Percentiles rank a stretch among this genome's conserved stretches.
Conservation (phyloP, 2,329 filamentous ascomycete species). For the Penicillium thymicola region DNA sequence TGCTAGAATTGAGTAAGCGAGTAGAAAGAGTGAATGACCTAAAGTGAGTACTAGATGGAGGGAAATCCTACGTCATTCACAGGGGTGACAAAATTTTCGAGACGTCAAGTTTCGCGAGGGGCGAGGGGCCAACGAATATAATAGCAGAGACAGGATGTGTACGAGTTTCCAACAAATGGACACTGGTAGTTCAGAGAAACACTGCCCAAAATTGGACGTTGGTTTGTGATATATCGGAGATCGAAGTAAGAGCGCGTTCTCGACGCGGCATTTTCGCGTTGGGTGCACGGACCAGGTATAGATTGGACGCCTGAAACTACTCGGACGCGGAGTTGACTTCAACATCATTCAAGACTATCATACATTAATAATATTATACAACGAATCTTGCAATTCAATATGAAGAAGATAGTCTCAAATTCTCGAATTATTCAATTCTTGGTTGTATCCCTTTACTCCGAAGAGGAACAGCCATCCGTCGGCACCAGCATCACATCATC, state of each 20-base stretch:
- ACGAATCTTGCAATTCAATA: background rate
- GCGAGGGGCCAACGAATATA: background rate
- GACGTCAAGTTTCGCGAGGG: background rate
- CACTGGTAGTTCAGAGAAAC: background rate
- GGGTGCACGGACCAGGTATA: slow-evolving; percentile 3
- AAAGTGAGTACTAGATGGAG: background rate
- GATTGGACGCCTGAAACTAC: background rate
- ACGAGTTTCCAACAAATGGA: background rate
- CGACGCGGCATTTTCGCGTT: slow-evolving; percentile 9
- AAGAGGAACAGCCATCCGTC: background rate
- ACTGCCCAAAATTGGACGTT: background rate
- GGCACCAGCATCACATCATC: slow-evolving; percentile 1
- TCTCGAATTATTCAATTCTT: background rate
- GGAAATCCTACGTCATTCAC: slow-evolving; percentile 1
- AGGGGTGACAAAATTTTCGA: background rate
- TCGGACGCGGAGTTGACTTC: background rate
- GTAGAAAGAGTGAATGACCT: background rate
- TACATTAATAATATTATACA: background rate
- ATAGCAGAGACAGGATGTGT: background rate
- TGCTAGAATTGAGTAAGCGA: background rate
- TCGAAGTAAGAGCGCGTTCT: background rate
- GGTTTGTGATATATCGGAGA: background rate
- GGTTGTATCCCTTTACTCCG: background rate
- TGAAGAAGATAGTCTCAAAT: background rate
- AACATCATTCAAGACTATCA: background rate